phyloP scores from a whole-genome alignment of 768 basidiomycete species.

The Agrocybe pediades region DNA sequence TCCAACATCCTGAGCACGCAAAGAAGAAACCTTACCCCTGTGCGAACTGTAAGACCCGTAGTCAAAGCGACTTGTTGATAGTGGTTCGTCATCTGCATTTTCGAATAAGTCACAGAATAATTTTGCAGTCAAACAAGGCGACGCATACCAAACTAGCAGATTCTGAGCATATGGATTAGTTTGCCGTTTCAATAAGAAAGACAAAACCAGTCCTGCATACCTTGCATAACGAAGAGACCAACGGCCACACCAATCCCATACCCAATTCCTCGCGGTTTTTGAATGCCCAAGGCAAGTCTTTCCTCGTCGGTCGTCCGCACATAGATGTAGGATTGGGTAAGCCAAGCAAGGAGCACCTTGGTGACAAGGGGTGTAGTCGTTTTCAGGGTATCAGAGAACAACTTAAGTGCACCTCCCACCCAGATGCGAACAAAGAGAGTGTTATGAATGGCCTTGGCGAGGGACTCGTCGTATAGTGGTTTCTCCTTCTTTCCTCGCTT shows the following conservation, averaged over 20 bases:
- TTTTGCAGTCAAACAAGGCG: not conserved
- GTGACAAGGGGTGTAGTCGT: constrained; percentile 59
- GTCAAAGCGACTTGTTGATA: constrained; percentile 46
- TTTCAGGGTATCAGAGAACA: constrained; percentile 47
- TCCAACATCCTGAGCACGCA: not conserved
- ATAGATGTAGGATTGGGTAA: constrained; percentile 49
- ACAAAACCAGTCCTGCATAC: constrained; percentile 29
- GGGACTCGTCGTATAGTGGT: constrained; percentile 44
- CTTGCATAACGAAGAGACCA: constrained; percentile 64
- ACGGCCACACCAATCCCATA: constrained; percentile 64
- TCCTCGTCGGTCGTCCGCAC: constrained; percentile 36
- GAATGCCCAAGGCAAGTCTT: constrained; percentile 29
- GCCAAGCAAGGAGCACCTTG: constrained; percentile 59
- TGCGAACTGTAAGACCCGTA: constrained; percentile 48
- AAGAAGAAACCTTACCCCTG: constrained; percentile 35
- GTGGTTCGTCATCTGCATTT: constrained; percentile 43
- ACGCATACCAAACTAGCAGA: constrained; percentile 39
- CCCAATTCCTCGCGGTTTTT: constrained; percentile 49
- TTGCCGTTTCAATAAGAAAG: not conserved
- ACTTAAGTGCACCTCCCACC: constrained; percentile 47
- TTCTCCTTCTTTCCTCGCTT: constrained; percentile 10
- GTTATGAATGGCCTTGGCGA: constrained; percentile 47
- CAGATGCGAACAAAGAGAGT: constrained; percentile 53
- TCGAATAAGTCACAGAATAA: not conserved
- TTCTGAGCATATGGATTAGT: constrained; percentile 27